These are phyloP conservation scores for Boletus subparvulus DNA, from an alignment of 768 basidiomycete species.

Conservation along the genomic window DNA sequence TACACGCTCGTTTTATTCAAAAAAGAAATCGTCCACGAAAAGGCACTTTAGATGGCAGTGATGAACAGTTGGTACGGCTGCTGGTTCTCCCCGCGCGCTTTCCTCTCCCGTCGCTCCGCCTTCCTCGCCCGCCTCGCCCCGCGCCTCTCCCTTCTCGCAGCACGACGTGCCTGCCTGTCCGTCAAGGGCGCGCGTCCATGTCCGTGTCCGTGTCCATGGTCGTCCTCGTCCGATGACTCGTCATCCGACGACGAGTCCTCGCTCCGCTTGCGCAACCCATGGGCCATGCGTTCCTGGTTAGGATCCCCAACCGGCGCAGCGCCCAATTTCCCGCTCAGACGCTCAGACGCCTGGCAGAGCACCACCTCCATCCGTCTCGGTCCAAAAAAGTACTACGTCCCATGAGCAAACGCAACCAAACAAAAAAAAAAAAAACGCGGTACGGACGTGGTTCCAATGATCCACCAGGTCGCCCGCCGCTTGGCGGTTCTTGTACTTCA, in stretches of 20 bases:
- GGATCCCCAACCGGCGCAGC: slow-evolving; percentile 22
- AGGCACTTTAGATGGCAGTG: background rate
- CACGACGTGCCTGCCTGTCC: background rate
- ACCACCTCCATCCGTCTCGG: slow-evolving; percentile 45
- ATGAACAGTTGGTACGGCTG: slow-evolving; percentile 26
- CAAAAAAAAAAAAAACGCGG: background rate
- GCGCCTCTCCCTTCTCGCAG: slow-evolving; percentile 15
- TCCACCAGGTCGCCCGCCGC: slow-evolving; percentile 44
- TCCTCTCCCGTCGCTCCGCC: slow-evolving; percentile 18
- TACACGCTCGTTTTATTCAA: too few species aligned
- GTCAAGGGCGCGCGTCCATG: background rate
- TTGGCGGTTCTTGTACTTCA: slow-evolving; percentile 38
- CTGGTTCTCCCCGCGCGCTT: slow-evolving; percentile 12
- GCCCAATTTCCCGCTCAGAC: slow-evolving; percentile 29
- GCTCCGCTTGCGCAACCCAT: slow-evolving; percentile 11
- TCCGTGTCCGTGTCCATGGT: background rate
- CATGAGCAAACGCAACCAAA: background rate
- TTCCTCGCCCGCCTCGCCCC: slow-evolving; percentile 9
- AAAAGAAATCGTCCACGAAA: too few species aligned
- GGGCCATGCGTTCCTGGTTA: slow-evolving; percentile 19
- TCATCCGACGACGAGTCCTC: background rate
- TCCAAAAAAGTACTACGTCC: slow-evolving; percentile 46
- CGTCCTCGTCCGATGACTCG: background rate
- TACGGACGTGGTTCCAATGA: slow-evolving; percentile 50
- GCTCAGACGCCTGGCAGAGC: slow-evolving; percentile 34